Base-by-base conservation (phyloP, 345 rosid genomes). In the Limnanthes douglasii region DNA sequence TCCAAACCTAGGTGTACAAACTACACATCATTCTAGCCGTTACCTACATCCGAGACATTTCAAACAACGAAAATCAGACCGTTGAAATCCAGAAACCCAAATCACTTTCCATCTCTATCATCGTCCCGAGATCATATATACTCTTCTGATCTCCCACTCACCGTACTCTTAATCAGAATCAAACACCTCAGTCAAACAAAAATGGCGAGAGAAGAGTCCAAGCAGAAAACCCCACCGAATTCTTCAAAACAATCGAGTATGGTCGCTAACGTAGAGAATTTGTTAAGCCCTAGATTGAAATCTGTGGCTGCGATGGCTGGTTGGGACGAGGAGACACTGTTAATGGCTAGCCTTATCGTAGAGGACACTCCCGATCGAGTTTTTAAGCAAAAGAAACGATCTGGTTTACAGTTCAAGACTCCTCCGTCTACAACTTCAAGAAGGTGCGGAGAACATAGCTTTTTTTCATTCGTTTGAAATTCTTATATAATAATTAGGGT, bases 231-330 rank as follows among this genome's bases (percentile, higher is more conserved):
- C n/a, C n/a, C n/a, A n/a, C n/a, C n/a, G n/a, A n/a, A n/a, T n/a
- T n/a, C n/a, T n/a, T n/a, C n/a, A n/a, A n/a, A n/a, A n/a, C n/a
- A n/a, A n/a, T n/a, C n/a, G n/a, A n/a, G n/a, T n/a, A n/a, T n/a
- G n/a, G 50, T 43, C 46, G 54, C 48, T 26, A 62, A 34, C 17
- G 37, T 37, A 3, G 80, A 63, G 15, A 37, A 32, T 39, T 21
- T 77, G 51, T 60, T 90, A 51, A 77, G 94, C 42, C 94, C 98
- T 15, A 48, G 94, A 50, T 81, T 90, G 64, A 90, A 63, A 63
- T 80, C 88, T 0, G 66, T 59, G 57, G 98, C 85, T 2, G 94
- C 92, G 56, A 57, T 80, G 92, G 96, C 93, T 8, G 98, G 98
- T 11, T 90, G 98, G 98, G 96, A 90, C 32, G 98, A 80, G 31